Conservation (phyloP, 768 basidiomycete species). For the Mycena amicta region DNA sequence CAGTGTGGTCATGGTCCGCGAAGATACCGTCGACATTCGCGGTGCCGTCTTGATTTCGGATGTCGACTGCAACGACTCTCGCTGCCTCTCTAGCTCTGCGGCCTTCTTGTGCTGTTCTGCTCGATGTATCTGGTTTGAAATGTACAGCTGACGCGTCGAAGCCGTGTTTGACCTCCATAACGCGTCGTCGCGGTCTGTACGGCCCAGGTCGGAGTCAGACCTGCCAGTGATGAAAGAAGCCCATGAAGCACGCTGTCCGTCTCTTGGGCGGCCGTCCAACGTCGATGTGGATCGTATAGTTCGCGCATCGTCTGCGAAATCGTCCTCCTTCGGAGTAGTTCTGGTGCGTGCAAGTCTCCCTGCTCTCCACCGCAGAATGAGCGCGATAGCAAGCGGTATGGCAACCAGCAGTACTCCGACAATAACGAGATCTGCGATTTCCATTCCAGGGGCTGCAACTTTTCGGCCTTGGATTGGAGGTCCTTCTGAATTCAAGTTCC, state of each 20-base stretch:
- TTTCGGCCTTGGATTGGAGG: neutral
- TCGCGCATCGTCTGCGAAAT: neutral
- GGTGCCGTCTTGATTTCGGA: neutral
- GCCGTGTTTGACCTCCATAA: neutral
- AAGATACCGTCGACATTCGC: neutral
- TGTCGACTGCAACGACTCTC: neutral
- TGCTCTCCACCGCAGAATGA: constrained; percentile 1
- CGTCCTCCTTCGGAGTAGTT: neutral
- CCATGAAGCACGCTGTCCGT: neutral
- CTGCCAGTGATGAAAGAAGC: neutral
- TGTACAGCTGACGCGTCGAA: constrained; percentile 12
- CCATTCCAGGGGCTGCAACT: neutral
- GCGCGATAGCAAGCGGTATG: neutral
- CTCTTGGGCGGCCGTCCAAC: neutral
- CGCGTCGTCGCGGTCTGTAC: neutral
- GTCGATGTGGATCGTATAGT: neutral
- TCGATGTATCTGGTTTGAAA: constrained; percentile 10
- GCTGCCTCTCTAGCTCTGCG: constrained; percentile 4
- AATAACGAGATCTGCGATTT: neutral
- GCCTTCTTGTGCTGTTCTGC: constrained; percentile 4
- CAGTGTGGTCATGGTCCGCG: neutral
- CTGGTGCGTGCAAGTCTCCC: neutral
- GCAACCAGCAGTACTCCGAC: neutral
- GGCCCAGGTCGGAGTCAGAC: too few relatives aligned
- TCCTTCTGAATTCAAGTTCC: neutral